Conservation (phyloP, 148 eudicot genomes). For the Persicaria maculosa region DNA sequence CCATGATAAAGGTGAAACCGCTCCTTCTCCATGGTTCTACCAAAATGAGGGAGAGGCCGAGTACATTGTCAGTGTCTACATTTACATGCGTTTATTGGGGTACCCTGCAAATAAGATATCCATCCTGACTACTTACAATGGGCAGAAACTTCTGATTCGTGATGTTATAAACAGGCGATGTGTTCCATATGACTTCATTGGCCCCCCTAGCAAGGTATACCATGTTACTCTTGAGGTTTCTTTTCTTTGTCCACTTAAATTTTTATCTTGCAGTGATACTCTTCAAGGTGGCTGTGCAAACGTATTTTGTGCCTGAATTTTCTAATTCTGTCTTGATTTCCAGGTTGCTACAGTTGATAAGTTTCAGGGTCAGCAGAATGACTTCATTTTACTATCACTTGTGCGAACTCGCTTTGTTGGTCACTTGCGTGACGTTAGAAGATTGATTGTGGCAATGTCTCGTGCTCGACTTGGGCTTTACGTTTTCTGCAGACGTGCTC, state of each 20-base stretch:
- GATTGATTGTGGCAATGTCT: conserved; percentile 96
- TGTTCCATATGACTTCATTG: conserved; percentile 68
- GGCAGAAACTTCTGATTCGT: conserved; percentile 94
- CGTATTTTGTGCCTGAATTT: background rate
- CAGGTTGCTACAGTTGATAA: conserved; percentile 96
- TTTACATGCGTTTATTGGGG: conserved; percentile 92
- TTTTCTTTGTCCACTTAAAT: background rate
- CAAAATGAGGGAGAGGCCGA: conserved; percentile 99
- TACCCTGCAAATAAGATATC: conserved; percentile 95
- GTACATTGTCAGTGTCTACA: conserved; percentile 85
- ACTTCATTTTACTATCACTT: conserved; percentile 77
- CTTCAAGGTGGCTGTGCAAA: background rate
- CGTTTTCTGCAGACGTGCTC: conserved; percentile 86
- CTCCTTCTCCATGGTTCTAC: conserved; percentile 99
- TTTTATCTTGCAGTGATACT: background rate
- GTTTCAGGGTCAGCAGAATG: conserved; percentile 99
- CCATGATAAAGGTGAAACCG: conserved; percentile 82
- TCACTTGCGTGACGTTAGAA: conserved; percentile 96
- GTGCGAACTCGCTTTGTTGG: conserved; percentile 97
- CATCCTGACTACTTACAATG: conserved; percentile 92
- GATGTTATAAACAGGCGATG: conserved; percentile 87
- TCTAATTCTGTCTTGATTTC: conserved; percentile 10
- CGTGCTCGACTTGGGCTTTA: conserved; percentile 97
- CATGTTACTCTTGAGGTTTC: background rate
- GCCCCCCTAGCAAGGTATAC: conserved; percentile 76